A percentile compares a stretch with the other conserved stretches of the same genome.
Conservation (phyloP, 1,284 basidiomycete genomes). For the Meira miltonrushii region DNA sequence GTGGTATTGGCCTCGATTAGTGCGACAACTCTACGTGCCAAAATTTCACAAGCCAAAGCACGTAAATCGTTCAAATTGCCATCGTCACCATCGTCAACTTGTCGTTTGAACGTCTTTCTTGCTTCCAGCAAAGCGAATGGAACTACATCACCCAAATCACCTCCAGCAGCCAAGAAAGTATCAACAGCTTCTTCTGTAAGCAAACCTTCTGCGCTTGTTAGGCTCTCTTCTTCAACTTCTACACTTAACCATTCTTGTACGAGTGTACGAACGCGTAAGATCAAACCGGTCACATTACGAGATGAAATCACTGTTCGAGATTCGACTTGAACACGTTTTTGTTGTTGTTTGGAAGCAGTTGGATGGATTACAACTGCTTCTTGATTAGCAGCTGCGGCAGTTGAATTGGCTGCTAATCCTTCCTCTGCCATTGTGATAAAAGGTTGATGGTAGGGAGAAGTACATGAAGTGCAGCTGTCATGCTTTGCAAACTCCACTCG, state of each 20-base stretch:
- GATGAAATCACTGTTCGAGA: slow-evolving; percentile 15
- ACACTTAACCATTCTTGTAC: slow-evolving; percentile 28
- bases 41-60: slow-evolving; percentile 29
- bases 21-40: slow-evolving; percentile 32
- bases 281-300: slow-evolving; percentile 29
- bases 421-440: too few species aligned
- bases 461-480: too few species aligned
- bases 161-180: slow-evolving; percentile 33
- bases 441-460: too few species aligned
- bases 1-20: slow-evolving; percentile 21
- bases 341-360: too few species aligned
- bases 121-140: slow-evolving; percentile 38
- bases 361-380: too few species aligned
- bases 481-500: too few species aligned
- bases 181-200: slow-evolving; percentile 24
- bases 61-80: slow-evolving; percentile 13
- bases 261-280: slow-evolving; percentile 29
- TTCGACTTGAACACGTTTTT: not conserved
- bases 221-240: slow-evolving; percentile 32
- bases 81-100: not conserved
- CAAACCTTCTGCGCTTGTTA: slow-evolving; percentile 30
- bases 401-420: too few species aligned
- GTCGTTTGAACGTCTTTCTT: slow-evolving; percentile 13
- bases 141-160: slow-evolving; percentile 36
- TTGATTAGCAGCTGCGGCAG: too few species aligned